These are phyloP conservation scores for Clitopilus hobsonii DNA, from an alignment of 768 basidiomycete species.

Conservation along the genomic window DNA sequence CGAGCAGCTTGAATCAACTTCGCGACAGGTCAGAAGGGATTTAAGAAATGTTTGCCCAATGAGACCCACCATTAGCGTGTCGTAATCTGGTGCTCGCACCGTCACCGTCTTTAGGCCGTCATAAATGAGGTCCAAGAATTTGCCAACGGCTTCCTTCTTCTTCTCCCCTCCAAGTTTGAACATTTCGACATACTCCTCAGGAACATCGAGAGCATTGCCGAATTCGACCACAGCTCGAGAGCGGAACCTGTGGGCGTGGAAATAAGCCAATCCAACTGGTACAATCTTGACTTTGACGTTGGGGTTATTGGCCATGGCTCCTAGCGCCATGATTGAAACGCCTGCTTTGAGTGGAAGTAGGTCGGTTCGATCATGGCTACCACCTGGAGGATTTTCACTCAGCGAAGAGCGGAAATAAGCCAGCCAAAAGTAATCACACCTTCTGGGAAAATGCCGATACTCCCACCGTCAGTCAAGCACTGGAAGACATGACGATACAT, in stretches of 20 bases:
- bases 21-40: conserved; percentile 3
- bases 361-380: conserved; percentile 96
- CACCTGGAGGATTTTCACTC: conserved; percentile 49
- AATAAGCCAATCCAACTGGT: conserved; percentile 74
- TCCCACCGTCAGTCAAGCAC: conserved; percentile 77
- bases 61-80: conserved; percentile 85
- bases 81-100: conserved; percentile 92
- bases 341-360: conserved; percentile 96
- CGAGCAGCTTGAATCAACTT: conserved; percentile 95
- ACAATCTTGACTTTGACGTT: conserved; percentile 87
- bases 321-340: conserved; percentile 96
- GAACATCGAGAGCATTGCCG: conserved; percentile 88
- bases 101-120: conserved; percentile 95
- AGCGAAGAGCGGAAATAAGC: background rate
- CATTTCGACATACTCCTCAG: conserved; percentile 80
- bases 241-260: conserved; percentile 83
- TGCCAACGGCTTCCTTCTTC: conserved; percentile 87
- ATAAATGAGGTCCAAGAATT: conserved; percentile 87
- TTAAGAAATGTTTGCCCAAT: conserved; percentile 5
- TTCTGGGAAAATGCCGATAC: conserved; percentile 98
- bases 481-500: conserved; percentile 95
- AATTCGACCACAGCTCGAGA: conserved; percentile 98
- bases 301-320: conserved; percentile 92
- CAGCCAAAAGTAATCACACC: conserved; percentile 41
- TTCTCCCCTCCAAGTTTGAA: conserved; percentile 85